Evolutionary conservation across 2,329 filamentous ascomycete genomes (phyloP).

Genomic region (Didymella arachidicola): DNA sequence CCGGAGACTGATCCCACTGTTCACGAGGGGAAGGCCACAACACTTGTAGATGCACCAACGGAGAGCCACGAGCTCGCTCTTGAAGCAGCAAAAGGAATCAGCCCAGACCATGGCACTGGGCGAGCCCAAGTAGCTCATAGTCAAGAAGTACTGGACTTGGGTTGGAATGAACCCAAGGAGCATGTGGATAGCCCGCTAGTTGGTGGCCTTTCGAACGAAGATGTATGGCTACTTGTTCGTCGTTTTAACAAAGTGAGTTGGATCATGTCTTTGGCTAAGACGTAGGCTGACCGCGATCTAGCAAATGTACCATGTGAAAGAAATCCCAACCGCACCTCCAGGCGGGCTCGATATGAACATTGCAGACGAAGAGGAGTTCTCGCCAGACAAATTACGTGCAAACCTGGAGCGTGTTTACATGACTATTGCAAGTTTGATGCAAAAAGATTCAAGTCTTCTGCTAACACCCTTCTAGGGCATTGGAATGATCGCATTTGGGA

Average conservation of each 20-base stretch:
- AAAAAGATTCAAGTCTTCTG: too few relatives aligned
- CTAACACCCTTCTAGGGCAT: constrained; percentile 57
- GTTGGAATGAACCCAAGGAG: constrained; percentile 70
- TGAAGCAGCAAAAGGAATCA: constrained; percentile 47
- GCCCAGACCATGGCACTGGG: constrained; percentile 55
- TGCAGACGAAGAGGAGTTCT: constrained; percentile 83
- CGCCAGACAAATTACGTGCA: constrained; percentile 80
- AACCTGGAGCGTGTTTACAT: constrained; percentile 84
- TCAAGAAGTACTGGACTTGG: constrained; percentile 68
- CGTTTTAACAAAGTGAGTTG: constrained; percentile 73
- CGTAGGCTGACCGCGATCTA: constrained; percentile 36
- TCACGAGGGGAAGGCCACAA: constrained; percentile 38
- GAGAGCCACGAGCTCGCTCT: constrained; percentile 58
- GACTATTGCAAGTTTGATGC: constrained; percentile 62
- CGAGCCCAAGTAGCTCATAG: constrained; percentile 53
- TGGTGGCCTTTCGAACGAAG: constrained; percentile 73
- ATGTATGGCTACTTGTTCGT: constrained; percentile 74
- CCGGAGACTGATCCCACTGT: constrained; percentile 44
- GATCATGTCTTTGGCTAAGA: too few relatives aligned
- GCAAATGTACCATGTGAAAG: constrained; percentile 76
- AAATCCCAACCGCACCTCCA: constrained; percentile 65
- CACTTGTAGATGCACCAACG: constrained; percentile 54
- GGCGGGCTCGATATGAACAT: constrained; percentile 81
- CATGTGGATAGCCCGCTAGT: constrained; percentile 68
- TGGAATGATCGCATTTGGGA: constrained; percentile 69